A percentile compares a stretch with the other conserved stretches of the same genome.
Evolutionary conservation across 139 green algal species (phyloP).

Genomic region (Auxenochlorella pyrenoidosa): DNA sequence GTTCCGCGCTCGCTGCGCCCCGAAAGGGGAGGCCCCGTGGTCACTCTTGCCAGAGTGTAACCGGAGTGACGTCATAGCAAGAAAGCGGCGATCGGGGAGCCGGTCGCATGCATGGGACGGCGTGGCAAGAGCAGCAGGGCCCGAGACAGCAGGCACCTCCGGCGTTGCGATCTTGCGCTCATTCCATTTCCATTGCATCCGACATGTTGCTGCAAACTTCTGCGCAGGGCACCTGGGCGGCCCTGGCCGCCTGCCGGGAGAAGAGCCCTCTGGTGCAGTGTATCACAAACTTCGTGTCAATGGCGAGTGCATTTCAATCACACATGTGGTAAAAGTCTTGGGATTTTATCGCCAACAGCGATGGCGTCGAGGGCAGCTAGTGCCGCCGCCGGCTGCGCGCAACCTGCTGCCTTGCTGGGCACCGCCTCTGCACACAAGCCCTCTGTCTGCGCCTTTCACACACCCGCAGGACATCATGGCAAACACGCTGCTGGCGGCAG

Average conservation of each 20-base stretch:
- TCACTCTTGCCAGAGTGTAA: no score
- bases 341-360: background rate
- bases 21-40: background rate
- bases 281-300: slow-evolving; percentile 82
- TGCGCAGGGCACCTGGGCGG: background rate
- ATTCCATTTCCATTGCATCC: background rate
- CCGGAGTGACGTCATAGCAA: background rate
- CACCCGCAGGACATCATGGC: slow-evolving; percentile 79
- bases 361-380: background rate
- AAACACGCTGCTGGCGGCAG: slow-evolving; percentile 79
- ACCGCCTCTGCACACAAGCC: no score
- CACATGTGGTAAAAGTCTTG: background rate
- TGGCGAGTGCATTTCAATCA: no score
- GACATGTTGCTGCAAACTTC: background rate
- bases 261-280: slow-evolving; percentile 66
- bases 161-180: background rate
- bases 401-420: no score
- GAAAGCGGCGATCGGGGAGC: background rate
- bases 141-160: background rate
- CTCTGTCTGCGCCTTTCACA: background rate
- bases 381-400: no score
- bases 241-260: background rate
- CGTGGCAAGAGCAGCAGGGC: background rate
- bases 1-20: background rate
- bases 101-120: background rate